Evolutionary conservation across 305 asterid genomes (phyloP).

Genomic region (Fraxinus baroniana): DNA sequence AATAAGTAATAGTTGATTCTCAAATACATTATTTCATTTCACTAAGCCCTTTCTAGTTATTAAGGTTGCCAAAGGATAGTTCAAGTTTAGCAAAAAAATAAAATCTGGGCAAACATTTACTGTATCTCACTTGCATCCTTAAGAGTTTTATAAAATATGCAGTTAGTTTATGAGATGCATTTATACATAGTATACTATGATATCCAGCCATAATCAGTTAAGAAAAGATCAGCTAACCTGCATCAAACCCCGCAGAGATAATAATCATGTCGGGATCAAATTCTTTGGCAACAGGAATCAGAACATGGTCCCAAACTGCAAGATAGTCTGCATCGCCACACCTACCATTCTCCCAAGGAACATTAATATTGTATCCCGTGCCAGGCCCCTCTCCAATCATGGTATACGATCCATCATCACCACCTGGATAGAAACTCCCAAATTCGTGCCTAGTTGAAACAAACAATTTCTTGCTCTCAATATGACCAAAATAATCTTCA

Average conservation of each 20-base stretch:
- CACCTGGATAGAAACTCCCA: slow-evolving; percentile 78
- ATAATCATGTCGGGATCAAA: slow-evolving; percentile 78
- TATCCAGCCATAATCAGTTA: neutral
- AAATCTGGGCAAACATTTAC: neutral
- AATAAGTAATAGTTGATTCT: neutral
- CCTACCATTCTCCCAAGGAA: slow-evolving; percentile 81
- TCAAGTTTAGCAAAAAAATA: neutral
- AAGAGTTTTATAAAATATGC: neutral
- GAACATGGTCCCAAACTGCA: slow-evolving; percentile 89
- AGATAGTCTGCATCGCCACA: slow-evolving; percentile 95
- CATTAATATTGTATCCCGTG: slow-evolving; percentile 85
- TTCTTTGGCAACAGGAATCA: slow-evolving; percentile 82
- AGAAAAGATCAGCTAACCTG: slow-evolving; percentile 54
- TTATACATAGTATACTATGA: neutral
- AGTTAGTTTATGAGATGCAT: slow-evolving; percentile 1
- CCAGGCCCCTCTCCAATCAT: slow-evolving; percentile 89
- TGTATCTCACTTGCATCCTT: neutral
- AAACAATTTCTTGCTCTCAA: slow-evolving; percentile 16
- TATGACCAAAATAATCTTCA: slow-evolving; percentile 17
- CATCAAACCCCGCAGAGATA: slow-evolving; percentile 95
- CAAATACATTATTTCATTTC: neutral
- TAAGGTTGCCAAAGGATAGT: neutral
- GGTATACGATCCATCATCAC: slow-evolving; percentile 69
- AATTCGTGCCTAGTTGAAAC: slow-evolving; percentile 57
- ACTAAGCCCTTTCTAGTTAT: neutral